A percentile compares a stretch with the other conserved stretches of the same genome.
phyloP scores from a whole-genome alignment of 331 rosid genomes.

The Acacia pycnantha region DNA sequence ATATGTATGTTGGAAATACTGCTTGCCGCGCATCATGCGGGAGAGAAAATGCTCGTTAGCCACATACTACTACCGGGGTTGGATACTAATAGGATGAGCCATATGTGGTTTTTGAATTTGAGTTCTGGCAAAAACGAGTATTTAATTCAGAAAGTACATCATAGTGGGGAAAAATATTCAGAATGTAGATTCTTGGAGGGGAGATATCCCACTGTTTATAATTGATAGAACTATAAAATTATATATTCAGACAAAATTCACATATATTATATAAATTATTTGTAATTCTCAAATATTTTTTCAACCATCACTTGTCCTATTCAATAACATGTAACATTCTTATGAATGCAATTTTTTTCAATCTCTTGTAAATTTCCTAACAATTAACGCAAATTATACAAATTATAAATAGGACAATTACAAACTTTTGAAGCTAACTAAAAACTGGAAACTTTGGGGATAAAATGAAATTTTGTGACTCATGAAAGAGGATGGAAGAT shows the following conservation, averaged over 20 bases:
- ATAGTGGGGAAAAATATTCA: not conserved
- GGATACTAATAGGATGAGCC: too few species aligned
- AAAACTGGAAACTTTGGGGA: not conserved
- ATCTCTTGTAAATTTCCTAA: not conserved
- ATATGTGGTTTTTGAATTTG: too few species aligned
- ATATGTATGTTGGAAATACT: too few species aligned
- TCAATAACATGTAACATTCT: not conserved
- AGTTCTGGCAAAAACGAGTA: too few species aligned
- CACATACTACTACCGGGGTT: too few species aligned
- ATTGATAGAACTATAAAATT: not conserved
- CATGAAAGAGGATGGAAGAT: slow-evolving; percentile 26
- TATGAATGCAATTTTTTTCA: not conserved
- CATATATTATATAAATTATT: not conserved
- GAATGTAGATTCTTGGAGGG: not conserved
- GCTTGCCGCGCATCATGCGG: too few species aligned
- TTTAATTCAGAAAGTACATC: not conserved
- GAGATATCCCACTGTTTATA: not conserved
- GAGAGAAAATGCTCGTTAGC: too few species aligned
- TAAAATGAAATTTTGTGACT: slow-evolving; percentile 13
- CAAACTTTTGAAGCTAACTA: not conserved
- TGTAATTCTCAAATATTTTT: not conserved
- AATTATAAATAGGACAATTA: not conserved
- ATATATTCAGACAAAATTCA: not conserved
- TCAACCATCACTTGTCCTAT: not conserved
- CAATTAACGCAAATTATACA: not conserved